phyloP scores from a whole-genome alignment of 768 basidiomycete genomes.

The Roridomyces roridus region DNA sequence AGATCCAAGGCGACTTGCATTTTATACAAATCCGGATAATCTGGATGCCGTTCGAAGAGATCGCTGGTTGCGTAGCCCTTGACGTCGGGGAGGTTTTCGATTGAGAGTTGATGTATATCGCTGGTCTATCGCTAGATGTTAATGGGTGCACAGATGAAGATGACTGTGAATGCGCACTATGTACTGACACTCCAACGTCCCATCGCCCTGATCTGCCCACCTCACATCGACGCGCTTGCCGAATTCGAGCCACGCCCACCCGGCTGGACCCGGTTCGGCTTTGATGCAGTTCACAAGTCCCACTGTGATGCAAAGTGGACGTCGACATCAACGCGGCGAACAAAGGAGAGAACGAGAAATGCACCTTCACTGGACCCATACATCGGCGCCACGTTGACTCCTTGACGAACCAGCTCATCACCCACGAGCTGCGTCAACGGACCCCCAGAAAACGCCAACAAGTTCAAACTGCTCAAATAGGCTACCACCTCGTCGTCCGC shows the following conservation, averaged over 20 bases:
- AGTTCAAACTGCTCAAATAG: slow-evolving; percentile 32
- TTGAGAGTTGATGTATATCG: slow-evolving; percentile 38
- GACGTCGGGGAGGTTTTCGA: slow-evolving; percentile 38
- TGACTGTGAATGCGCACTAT: slow-evolving; percentile 32
- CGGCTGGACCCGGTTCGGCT: slow-evolving; percentile 20
- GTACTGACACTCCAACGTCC: slow-evolving; percentile 44
- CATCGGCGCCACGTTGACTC: slow-evolving; percentile 36
- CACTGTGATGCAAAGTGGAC: slow-evolving; percentile 4
- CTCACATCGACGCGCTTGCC: slow-evolving; percentile 31
- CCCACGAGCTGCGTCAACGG: slow-evolving; percentile 43
- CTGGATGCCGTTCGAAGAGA: slow-evolving; percentile 37
- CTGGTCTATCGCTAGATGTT: slow-evolving; percentile 29
- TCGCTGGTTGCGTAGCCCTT: slow-evolving; percentile 38
- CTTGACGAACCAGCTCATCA: slow-evolving; percentile 37
- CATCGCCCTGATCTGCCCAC: slow-evolving; percentile 45
- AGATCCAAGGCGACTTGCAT: slow-evolving; percentile 26
- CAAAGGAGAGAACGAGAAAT: background rate
- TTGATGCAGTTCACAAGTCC: slow-evolving; percentile 25
- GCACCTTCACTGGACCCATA: slow-evolving; percentile 48
- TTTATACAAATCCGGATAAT: slow-evolving; percentile 34
- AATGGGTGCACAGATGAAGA: background rate
- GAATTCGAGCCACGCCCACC: slow-evolving; percentile 39
- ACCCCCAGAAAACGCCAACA: slow-evolving; percentile 41
- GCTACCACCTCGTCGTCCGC: slow-evolving; percentile 30
- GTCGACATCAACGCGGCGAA: background rate